Conservation (phyloP, 1,139 yeast genomes). For the Candida mesenterica region DNA sequence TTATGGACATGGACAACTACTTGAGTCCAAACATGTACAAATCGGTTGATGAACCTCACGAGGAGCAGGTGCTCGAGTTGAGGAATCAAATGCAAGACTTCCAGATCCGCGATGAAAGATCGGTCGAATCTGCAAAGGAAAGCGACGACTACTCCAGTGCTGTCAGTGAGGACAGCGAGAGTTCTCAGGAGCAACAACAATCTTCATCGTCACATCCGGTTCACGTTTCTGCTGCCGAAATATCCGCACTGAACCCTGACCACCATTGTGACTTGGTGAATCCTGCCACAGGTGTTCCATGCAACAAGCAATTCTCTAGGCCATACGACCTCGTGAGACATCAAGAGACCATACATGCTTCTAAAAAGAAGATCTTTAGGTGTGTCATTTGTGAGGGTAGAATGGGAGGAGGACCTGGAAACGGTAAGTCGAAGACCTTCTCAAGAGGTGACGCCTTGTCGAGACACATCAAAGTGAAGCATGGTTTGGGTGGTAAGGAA, state of each 20-base stretch:
- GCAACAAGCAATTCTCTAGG: conserved; percentile 47
- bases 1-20: conserved; percentile 19
- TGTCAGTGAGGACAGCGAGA: not conserved
- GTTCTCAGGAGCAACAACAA: conserved; percentile 1
- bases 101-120: conserved; percentile 7
- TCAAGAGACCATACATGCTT: conserved; percentile 50
- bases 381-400: conserved; percentile 53
- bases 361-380: conserved; percentile 47
- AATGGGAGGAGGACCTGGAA: conserved; percentile 50
- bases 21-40: too few species aligned
- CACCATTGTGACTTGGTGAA: conserved; percentile 54
- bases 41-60: conserved; percentile 1
- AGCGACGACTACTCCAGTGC: not conserved
- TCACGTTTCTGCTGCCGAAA: conserved; percentile 14
- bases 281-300: conserved; percentile 48
- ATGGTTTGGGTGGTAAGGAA: conserved; percentile 46
- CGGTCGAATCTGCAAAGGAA: not conserved
- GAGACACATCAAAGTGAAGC: conserved; percentile 49
- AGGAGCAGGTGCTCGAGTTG: conserved; percentile 10
- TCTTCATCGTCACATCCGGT: not conserved
- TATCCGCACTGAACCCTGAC: conserved; percentile 27
- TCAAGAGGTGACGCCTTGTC: conserved; percentile 51
- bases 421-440: conserved; percentile 55
- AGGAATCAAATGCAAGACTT: conserved; percentile 12
- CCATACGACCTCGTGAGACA: conserved; percentile 51